Base-by-base conservation (phyloP, 768 basidiomycete genomes). In the Chalciporus pseudorubinellus region DNA sequence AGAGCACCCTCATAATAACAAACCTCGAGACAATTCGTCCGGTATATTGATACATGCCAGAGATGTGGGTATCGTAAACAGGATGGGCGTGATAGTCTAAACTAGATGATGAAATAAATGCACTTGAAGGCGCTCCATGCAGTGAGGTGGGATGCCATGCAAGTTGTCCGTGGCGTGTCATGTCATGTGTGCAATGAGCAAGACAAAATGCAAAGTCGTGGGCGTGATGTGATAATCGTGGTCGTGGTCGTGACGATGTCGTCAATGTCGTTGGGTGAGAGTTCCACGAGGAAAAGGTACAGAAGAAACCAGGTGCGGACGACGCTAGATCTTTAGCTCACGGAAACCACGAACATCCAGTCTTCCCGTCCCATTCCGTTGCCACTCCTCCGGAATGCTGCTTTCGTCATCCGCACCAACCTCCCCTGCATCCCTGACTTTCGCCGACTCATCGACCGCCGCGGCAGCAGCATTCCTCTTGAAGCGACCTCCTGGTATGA, bases 261-360 rank as follows among this genome's bases (percentile, higher is more conserved):
- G 13, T 24, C 40, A n/a, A 22, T 46, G 14, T 50, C 45, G 28
- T 53, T 7, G 41, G 12, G 29, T 34, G 12, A 16, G 7, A 44
- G 42, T 41, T 20, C 39, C 34, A 39, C 22, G 42, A 34, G 48
- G 28, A 29, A 24, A 40, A 33, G n/a, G 22, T 29, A 21, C 31
- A 41, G 16, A 36, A 43, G 39, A 44, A 45, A 31, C 39, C 29
- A 12, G 7, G 48, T 26, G 44, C 31, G 19, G 28, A 44, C 39
- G 39, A 46, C 42, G 42, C 61, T 70, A 82, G 55, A 89, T 89
- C 78, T 79, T 86, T 67, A 89, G 66, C 71, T 89, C 88, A 58
- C 86, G 72, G 67, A 89, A 89, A 47, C 87, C 87, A 47, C 87
- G 74, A 47, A 89, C 86, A 65, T 89, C 87, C 52, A 89, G 66